Evolutionary conservation across 306 rosid genomes (phyloP), one percentile per base, ranked within the genome.

Genomic region (Cicer bijugum): DNA sequence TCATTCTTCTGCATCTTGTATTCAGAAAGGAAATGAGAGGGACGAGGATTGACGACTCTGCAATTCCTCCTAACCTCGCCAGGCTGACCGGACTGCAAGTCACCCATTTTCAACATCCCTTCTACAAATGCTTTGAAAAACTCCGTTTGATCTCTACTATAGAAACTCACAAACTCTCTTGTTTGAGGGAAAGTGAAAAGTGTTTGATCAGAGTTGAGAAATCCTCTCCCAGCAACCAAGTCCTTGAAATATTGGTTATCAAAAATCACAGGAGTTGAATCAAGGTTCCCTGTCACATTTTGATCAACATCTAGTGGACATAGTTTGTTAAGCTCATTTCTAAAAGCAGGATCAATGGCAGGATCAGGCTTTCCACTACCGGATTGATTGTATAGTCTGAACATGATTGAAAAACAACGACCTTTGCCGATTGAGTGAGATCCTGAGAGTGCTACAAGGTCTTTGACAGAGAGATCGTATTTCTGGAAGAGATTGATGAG

Each of bases 241-340:
- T 93, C 94, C 89, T 88, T 89, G 89, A 89, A 93, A 73, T 93
- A 93, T 35, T 87, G 98, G 71, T 89, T 93, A 75, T 93, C 97
- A 39, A 93, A 93, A 3, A 84, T 11, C 19, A 4, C 8, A 1
- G 98, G 98, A 0, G 97, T 93, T 28, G 92, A 80, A 74, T 93
- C 98, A 23, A 93, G 91, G 76, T 83, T 78, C 4, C 83, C 92
- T 0, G 98, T 93, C 45, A 84, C 81, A 57, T 93, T 88, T 58
- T 88, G 96, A 76, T 89, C 97, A 12, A 83, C 96, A 37, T 67
- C 45, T 12, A 67, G 51, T 0, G 97, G 97, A 47, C 97, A 93
- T 9, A 85, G 84, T 68, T 62, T 84, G 44, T 84, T 0, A 6
- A 93, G 88, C 80, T 87, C 78, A 68, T 68, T 60, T 75, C 92